A percentile compares a stretch with the other conserved stretches of the same genome.
phyloP scores from a whole-genome alignment of 2,329 filamentous ascomycete genomes.

The Fusarium sp. region DNA sequence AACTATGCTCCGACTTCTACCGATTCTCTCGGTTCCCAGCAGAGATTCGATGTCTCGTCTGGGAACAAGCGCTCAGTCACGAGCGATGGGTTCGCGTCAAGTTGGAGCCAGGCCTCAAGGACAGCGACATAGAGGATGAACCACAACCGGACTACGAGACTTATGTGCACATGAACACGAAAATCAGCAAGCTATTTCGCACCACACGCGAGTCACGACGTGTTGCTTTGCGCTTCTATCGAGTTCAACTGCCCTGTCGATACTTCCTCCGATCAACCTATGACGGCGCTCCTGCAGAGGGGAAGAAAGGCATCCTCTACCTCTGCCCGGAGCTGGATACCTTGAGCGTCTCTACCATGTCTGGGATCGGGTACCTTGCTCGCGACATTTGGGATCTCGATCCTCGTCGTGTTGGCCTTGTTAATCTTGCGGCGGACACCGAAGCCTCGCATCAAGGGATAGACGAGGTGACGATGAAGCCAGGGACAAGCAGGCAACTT shows the following conservation, averaged over 20 bases:
- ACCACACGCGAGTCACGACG: neutral
- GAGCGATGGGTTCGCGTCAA: neutral
- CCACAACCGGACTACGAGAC: accelerated
- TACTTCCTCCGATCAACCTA: neutral
- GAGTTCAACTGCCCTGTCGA: constrained; percentile 1
- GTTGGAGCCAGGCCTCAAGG: accelerated
- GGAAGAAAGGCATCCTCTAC: too few relatives aligned
- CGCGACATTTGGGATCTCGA: too few relatives aligned
- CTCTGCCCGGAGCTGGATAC: too few relatives aligned
- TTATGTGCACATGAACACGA: neutral
- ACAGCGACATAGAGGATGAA: accelerated
- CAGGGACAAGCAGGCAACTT: too few relatives aligned
- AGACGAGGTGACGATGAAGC: too few relatives aligned
- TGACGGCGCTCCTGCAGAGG: too few relatives aligned
- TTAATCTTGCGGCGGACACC: too few relatives aligned
- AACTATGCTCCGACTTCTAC: neutral
- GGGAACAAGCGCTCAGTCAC: constrained; percentile 1
- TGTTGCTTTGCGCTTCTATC: neutral
- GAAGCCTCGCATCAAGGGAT: too few relatives aligned
- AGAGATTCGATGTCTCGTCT: constrained; percentile 7
- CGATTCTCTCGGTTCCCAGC: neutral
- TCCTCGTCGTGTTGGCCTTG: too few relatives aligned
- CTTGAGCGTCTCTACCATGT: too few relatives aligned
- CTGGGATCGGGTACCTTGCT: too few relatives aligned
- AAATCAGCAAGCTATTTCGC: constrained; percentile 4